Conservation (phyloP, 495 filamentous ascomycete genomes). For the Xylaria scruposa region DNA sequence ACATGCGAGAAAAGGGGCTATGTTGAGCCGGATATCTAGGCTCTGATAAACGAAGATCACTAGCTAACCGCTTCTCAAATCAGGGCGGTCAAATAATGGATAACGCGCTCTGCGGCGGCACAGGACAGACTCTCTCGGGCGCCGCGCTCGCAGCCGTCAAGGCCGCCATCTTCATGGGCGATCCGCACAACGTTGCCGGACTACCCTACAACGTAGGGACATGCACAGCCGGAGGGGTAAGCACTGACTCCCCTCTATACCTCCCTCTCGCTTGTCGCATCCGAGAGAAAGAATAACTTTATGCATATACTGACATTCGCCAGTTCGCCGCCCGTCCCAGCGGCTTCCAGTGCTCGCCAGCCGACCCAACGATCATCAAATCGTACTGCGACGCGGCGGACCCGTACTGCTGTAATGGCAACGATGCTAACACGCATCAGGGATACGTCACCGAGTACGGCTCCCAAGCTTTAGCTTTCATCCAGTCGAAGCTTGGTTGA, state of each 20-base stretch:
- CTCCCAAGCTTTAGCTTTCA: slow-evolving; percentile 44
- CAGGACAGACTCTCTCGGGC: slow-evolving; percentile 56
- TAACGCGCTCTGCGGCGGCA: slow-evolving; percentile 66
- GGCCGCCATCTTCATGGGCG: slow-evolving; percentile 69
- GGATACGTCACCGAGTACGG: slow-evolving; percentile 62
- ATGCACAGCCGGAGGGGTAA: slow-evolving; percentile 62
- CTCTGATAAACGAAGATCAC: background rate
- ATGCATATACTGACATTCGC: background rate
- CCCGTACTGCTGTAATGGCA: slow-evolving; percentile 72
- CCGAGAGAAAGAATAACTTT: too few species aligned
- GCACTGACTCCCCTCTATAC: slow-evolving; percentile 30
- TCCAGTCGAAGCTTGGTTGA: slow-evolving; percentile 37
- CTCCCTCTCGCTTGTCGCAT: background rate
- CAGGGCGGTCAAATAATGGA: slow-evolving; percentile 70
- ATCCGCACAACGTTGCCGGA: slow-evolving; percentile 60
- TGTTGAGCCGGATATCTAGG: background rate
- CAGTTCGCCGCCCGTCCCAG: slow-evolving; percentile 64
- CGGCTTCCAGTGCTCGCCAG: slow-evolving; percentile 63
- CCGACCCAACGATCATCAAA: slow-evolving; percentile 57
- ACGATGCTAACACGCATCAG: slow-evolving; percentile 63
- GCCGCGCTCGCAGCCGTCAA: slow-evolving; percentile 58
- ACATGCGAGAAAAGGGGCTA: background rate
- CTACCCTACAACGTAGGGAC: slow-evolving; percentile 68
- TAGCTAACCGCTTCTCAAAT: background rate
- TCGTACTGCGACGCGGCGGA: slow-evolving; percentile 69